Evolutionary conservation across 202 grass and related monocot species (phyloP), one percentile per base, ranked within the genome.

Genomic region (Dendrocalamus latiflorus): DNA sequence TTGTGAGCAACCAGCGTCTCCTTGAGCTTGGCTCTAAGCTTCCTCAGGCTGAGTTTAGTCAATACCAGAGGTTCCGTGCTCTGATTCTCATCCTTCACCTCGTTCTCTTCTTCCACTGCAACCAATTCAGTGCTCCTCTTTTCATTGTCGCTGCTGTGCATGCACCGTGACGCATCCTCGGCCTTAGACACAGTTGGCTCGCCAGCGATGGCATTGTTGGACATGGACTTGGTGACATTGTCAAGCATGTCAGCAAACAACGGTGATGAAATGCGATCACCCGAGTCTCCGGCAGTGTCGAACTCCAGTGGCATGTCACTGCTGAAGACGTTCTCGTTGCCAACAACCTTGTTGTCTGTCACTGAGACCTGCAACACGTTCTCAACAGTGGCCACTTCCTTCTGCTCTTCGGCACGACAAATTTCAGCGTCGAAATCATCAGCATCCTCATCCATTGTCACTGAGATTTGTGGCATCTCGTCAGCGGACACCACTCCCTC

Each of bases 11-110:
- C 28, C 3, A 89, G 73, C 22, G 13, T 74, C n/a, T 91, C 49
- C 79, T 86, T 97, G 39, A 84, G 24, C 64, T 81, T 63, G 42
- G 51, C 30, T 72, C 17, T 87, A 20, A 94, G 88, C 78, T 86
- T 75, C 26, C 81, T 57, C 0, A 91, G 17, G 75, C 86, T 94
- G 24, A 81, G 63, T 13, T 6, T 34, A 1, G 5, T 15, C 77
- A 89, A 62, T 68, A 90, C 76, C 64, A 50, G 20, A 53, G 56
- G 24, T 21, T 89, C 14, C 1, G 34, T 49, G 24, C n/a, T 24
- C 38, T 34, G 11, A 1, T 84, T 78, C 10, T n/a, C 16, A 20
- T 22, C 56, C 48, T 68, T 66, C 41, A 36, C 55, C 13, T 65
- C 65, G 25, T 84, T 37, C 28, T 68, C 30, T 17, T 69, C 62